A percentile compares a stretch with the other conserved stretches of the same genome.
phyloP scores from a whole-genome alignment of 352 stramenopile genomes.

The Phytophthora tubulina region DNA sequence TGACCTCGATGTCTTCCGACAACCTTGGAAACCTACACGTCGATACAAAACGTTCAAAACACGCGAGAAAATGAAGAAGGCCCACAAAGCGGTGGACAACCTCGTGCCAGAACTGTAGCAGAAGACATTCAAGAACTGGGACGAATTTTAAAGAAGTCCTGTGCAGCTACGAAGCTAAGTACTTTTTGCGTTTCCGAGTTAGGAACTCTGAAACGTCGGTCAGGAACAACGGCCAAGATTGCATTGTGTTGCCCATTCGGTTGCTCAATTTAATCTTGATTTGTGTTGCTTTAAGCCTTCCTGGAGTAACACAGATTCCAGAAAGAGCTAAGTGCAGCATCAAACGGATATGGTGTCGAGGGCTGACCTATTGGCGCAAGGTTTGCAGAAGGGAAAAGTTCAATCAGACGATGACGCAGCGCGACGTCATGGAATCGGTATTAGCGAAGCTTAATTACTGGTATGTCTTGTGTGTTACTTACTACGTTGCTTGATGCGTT shows the following conservation, averaged over 20 bases:
- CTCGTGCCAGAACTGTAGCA: background rate
- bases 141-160: background rate
- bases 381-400: constrained; percentile 5
- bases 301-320: background rate
- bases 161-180: background rate
- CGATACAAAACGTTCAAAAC: background rate
- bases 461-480: background rate
- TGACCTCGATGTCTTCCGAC: no score
- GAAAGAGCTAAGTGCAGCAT: background rate
- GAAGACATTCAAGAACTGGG: constrained; percentile 5
- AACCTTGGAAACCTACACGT: background rate
- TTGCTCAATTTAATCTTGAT: background rate
- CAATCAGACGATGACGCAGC: constrained; percentile 23
- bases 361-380: constrained; percentile 11
- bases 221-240: background rate
- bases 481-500: background rate
- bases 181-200: constrained; percentile 5
- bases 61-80: background rate
- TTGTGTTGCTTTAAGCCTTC: constrained; percentile 4
- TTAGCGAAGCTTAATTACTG: background rate
- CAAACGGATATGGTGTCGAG: constrained; percentile 9
- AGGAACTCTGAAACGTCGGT: background rate
- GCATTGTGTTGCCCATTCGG: background rate
- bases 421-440: constrained; percentile 6
- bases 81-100: background rate